These are phyloP conservation scores for Saitozyma podzolica DNA, from an alignment of 768 basidiomycete species.

Conservation along the genomic window DNA sequence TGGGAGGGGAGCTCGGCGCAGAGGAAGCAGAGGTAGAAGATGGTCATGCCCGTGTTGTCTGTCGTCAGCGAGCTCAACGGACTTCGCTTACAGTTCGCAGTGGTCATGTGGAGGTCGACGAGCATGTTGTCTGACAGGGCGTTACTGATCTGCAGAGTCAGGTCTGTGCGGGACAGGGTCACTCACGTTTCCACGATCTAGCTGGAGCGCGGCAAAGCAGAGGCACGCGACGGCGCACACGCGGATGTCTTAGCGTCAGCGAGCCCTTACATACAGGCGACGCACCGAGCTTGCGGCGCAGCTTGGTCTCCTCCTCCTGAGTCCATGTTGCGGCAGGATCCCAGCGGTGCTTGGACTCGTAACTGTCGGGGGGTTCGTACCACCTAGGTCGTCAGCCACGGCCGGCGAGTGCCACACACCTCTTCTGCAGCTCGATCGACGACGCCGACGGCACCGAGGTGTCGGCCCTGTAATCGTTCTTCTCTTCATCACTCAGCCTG, in stretches of 20 bases:
- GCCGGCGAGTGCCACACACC: no score
- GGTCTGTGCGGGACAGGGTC: not conserved
- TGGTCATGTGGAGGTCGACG: slow-evolving; percentile 29
- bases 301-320: slow-evolving; percentile 22
- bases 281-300: slow-evolving; percentile 25
- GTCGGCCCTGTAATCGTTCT: no score
- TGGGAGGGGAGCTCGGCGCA: not conserved
- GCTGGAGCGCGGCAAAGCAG: slow-evolving; percentile 31
- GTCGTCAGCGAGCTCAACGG: no score
- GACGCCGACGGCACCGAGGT: no score
- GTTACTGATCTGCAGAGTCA: slow-evolving; percentile 32
- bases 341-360: slow-evolving; percentile 36
- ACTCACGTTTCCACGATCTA: slow-evolving; percentile 37
- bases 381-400: no score
- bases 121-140: slow-evolving; percentile 38
- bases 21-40: slow-evolving; percentile 24
- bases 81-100: slow-evolving; percentile 25
- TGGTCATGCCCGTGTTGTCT: slow-evolving; percentile 27
- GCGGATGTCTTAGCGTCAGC: no score
- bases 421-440: no score
- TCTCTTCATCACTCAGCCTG: no score
- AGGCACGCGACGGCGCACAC: slow-evolving; percentile 3
- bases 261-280: no score
- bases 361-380: slow-evolving; percentile 29
- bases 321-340: slow-evolving; percentile 37